These are phyloP conservation scores for Chlamydomonas reinhardtii DNA, from an alignment of 163 green algal genomes.

Conservation along the genomic window DNA sequence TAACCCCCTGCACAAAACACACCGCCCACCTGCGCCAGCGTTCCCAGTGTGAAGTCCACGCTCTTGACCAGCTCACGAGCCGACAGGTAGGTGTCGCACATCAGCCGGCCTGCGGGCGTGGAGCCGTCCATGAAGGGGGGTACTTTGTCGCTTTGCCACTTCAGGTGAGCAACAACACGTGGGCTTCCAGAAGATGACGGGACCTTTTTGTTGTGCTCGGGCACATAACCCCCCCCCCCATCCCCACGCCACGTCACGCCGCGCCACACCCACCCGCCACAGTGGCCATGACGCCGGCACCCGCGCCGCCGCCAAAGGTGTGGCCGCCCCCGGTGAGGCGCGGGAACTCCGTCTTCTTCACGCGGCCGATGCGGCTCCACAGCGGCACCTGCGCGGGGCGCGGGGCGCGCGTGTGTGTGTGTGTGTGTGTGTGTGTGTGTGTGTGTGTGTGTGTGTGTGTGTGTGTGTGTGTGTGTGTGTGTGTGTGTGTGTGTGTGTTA, in stretches of 20 bases:
- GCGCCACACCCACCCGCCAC: slow-evolving; percentile 45
- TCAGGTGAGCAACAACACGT: too few relatives aligned
- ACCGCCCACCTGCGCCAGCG: slow-evolving; percentile 69
- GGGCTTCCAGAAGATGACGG: too few relatives aligned
- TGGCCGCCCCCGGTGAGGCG: slow-evolving; percentile 88
- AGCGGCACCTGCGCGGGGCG: slow-evolving; percentile 91
- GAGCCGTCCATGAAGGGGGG: not conserved
- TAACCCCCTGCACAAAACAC: too few relatives aligned
- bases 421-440: too few relatives aligned
- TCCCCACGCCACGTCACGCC: too few relatives aligned
- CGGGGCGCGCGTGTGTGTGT: too few relatives aligned
- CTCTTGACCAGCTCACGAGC: slow-evolving; percentile 92
- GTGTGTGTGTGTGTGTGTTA: too few relatives aligned
- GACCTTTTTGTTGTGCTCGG: too few relatives aligned
- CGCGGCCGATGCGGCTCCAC: slow-evolving; percentile 93
- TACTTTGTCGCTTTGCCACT: too few relatives aligned
- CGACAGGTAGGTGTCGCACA: slow-evolving; percentile 97
- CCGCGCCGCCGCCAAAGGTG: slow-evolving; percentile 90
- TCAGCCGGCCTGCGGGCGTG: slow-evolving; percentile 81
- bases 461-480: too few relatives aligned
- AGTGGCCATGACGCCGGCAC: slow-evolving; percentile 49
- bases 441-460: too few relatives aligned
- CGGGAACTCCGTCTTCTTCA: slow-evolving; percentile 92
- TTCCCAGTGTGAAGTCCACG: slow-evolving; percentile 95
- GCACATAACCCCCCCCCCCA: too few relatives aligned